These are phyloP conservation scores for Metarhizium anisopliae DNA, from an alignment of 2,329 filamentous ascomycete genomes.

Conservation along the genomic window DNA sequence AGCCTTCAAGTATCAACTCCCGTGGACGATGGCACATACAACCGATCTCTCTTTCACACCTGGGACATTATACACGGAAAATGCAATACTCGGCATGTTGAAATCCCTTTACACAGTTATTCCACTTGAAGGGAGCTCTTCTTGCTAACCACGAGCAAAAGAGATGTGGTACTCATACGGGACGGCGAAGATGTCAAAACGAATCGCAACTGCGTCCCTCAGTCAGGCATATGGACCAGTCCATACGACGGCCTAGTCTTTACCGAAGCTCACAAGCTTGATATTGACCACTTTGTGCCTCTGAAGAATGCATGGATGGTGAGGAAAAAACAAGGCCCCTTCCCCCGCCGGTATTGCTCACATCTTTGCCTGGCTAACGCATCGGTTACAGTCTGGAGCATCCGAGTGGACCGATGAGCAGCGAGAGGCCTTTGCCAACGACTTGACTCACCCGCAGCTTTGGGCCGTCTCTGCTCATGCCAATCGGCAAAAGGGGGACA, in stretches of 20 bases:
- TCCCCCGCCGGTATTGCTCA: no score
- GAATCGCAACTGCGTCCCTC: slow-evolving; percentile 50
- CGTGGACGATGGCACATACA: slow-evolving; percentile 49
- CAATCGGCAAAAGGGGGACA: slow-evolving; percentile 64
- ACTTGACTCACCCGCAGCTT: slow-evolving; percentile 65
- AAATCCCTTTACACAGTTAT: slow-evolving; percentile 27
- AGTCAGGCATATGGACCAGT: slow-evolving; percentile 58
- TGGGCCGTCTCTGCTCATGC: slow-evolving; percentile 70
- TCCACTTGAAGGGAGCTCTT: no score
- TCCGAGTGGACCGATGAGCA: slow-evolving; percentile 29
- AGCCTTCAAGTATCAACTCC: slow-evolving; percentile 47
- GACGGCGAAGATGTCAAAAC: slow-evolving; percentile 58
- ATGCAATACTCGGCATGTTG: slow-evolving; percentile 55
- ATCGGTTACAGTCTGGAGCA: no score
- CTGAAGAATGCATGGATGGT: no score
- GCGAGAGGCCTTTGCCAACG: slow-evolving; percentile 74
- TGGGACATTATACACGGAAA: slow-evolving; percentile 56
- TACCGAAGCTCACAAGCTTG: slow-evolving; percentile 59
- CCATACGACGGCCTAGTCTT: slow-evolving; percentile 70
- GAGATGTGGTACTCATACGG: slow-evolving; percentile 41
- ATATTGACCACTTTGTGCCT: slow-evolving; percentile 49
- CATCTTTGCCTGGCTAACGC: no score
- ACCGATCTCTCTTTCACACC: slow-evolving; percentile 59
- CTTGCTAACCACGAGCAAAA: no score
- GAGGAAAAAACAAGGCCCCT: no score